Evolutionary conservation across 345 rosid genomes (phyloP).

Genomic region (Gossypium turneri): DNA sequence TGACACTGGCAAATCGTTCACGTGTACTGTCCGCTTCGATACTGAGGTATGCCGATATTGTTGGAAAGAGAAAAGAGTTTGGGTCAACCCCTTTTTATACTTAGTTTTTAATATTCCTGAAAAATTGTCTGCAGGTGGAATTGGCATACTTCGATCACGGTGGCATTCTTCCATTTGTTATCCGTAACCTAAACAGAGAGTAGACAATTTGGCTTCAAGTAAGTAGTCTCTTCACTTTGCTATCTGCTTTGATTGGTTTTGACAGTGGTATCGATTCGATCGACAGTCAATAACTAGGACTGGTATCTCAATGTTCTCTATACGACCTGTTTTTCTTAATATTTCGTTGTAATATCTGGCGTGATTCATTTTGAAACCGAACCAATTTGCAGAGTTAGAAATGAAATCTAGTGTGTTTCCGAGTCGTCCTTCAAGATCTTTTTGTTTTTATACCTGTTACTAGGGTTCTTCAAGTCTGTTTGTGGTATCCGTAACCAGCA

Average conservation of each 20-base stretch:
- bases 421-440: neutral
- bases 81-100: neutral
- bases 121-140: conserved; percentile 49
- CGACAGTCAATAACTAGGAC: neutral
- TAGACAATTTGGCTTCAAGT: neutral
- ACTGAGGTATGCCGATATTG: conserved; percentile 50
- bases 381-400: neutral
- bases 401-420: neutral
- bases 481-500: too few species aligned
- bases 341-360: neutral
- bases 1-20: conserved; percentile 63
- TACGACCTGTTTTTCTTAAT: neutral
- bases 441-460: too few species aligned
- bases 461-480: neutral
- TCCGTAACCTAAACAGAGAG: conserved; percentile 6
- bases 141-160: conserved; percentile 72
- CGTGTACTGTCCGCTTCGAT: conserved; percentile 66
- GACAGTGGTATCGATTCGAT: neutral
- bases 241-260: neutral
- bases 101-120: neutral
- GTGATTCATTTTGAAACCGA: neutral
- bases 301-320: neutral
- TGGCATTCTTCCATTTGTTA: conserved; percentile 59
- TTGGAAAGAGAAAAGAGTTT: neutral
- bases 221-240: neutral